phyloP scores from a whole-genome alignment of 179 eudicot species.

The Spinacia oleracea region DNA sequence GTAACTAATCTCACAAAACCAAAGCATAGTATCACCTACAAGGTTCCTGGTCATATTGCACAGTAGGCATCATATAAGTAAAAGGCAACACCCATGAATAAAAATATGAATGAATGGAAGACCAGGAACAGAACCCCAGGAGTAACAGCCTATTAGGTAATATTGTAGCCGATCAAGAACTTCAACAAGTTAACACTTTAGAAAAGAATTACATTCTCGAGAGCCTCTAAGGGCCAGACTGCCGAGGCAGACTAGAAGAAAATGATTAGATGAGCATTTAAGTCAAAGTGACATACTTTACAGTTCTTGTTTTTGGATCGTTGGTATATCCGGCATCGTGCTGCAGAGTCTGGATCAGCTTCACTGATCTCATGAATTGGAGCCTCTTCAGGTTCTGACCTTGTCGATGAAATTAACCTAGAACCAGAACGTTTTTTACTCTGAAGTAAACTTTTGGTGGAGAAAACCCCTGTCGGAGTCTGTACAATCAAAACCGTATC shows the following conservation, averaged over 20 bases:
- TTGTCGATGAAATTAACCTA: conserved; percentile 75
- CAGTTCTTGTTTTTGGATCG: conserved; percentile 48
- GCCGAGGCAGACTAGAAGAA: background rate
- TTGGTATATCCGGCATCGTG: conserved; percentile 74
- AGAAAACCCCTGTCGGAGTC: conserved; percentile 81
- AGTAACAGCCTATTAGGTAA: background rate
- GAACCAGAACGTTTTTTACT: conserved; percentile 66
- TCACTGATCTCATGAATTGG: conserved; percentile 43
- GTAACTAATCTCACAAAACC: background rate
- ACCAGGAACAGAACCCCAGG: background rate
- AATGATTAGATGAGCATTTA: background rate
- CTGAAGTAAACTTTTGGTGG: conserved; percentile 77
- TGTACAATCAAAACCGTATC: conserved; percentile 88
- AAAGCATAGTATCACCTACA: background rate
- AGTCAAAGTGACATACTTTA: conserved; percentile 35
- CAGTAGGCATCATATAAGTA: background rate
- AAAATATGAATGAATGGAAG: background rate
- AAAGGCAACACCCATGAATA: background rate
- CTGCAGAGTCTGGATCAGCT: conserved; percentile 81
- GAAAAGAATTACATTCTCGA: background rate
- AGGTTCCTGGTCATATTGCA: background rate
- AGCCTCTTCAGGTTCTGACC: conserved; percentile 56
- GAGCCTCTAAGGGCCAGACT: no score
- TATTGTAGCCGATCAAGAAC: background rate
- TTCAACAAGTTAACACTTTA: background rate